These are phyloP conservation scores for Gliomastix tumulicola DNA, from an alignment of 2,329 filamentous ascomycete species.

Conservation along the genomic window DNA sequence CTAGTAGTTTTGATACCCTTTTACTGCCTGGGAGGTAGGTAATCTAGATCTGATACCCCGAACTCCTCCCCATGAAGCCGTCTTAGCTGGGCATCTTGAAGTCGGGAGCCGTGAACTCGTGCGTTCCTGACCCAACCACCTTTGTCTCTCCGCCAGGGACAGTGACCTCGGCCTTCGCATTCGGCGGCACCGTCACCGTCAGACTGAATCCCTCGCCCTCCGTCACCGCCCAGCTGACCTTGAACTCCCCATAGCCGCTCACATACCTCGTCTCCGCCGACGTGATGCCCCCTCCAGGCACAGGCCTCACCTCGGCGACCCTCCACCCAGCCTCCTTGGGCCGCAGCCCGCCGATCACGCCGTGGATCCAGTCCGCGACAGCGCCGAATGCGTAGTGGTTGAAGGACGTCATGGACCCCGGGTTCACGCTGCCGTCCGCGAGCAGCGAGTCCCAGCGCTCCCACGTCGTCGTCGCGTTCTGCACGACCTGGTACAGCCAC, in stretches of 20 bases:
- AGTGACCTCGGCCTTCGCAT: constrained; percentile 7
- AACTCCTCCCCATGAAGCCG: no score
- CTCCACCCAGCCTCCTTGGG: constrained; percentile 32
- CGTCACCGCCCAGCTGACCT: constrained; percentile 18
- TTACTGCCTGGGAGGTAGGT: no score
- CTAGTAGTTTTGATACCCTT: no score
- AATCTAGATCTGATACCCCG: no score
- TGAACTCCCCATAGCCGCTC: constrained; percentile 22
- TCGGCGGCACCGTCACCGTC: constrained; percentile 11
- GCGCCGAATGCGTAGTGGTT: constrained; percentile 44
- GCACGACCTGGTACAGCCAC: constrained; percentile 40
- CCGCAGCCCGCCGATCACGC: constrained; percentile 30
- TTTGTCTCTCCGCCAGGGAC: constrained; percentile 5
- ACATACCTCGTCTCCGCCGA: constrained; percentile 17
- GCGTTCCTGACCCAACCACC: not conserved
- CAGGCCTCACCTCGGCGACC: constrained; percentile 22
- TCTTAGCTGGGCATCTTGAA: no score
- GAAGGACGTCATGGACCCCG: constrained; percentile 39
- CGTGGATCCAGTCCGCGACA: constrained; percentile 39
- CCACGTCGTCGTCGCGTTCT: constrained; percentile 41
- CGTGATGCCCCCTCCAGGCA: constrained; percentile 27
- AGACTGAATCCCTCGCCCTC: constrained; percentile 11
- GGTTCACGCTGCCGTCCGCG: constrained; percentile 33
- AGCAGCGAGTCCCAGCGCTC: constrained; percentile 43
- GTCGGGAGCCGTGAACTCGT: not conserved